A percentile compares a stretch with the other conserved stretches of the same genome.
Conservation (phyloP, 306 rosid genomes). For the Hylodesmum podocarpum region DNA sequence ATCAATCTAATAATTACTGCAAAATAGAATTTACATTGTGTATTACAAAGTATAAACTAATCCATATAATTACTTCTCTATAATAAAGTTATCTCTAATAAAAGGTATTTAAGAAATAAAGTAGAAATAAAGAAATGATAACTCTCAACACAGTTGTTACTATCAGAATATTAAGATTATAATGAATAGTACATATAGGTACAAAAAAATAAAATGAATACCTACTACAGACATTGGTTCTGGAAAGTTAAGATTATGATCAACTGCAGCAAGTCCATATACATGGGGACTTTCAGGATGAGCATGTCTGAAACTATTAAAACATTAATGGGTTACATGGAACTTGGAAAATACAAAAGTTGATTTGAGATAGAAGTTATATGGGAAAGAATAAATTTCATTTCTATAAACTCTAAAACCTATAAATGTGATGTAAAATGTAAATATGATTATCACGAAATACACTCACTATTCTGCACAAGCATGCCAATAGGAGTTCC, state of each 20-base stretch:
- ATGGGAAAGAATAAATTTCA: not conserved
- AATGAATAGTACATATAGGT: not conserved
- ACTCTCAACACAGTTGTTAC: not conserved
- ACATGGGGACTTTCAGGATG: slow-evolving; percentile 98
- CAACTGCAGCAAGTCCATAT: slow-evolving; percentile 88
- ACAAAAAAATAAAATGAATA: slow-evolving; percentile 29
- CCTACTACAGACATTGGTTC: slow-evolving; percentile 99
- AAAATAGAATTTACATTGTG: not conserved
- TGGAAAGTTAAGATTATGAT: slow-evolving; percentile 93
- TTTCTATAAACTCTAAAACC: not conserved
- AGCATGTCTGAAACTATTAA: slow-evolving; percentile 78
- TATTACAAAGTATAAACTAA: not conserved
- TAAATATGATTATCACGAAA: not conserved
- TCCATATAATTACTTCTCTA: not conserved
- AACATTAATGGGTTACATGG: slow-evolving; percentile 1
- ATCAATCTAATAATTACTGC: not conserved
- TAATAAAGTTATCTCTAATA: not conserved
- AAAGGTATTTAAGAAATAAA: not conserved
- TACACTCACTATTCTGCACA: not conserved
- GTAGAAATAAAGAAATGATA: not conserved
- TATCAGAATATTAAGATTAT: slow-evolving; percentile 13
- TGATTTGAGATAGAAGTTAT: not conserved
- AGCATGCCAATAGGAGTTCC: not conserved
- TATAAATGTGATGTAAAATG: not conserved
- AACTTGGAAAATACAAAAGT: not conserved